Evolutionary conservation across 2,329 filamentous ascomycete genomes (phyloP), one percentile per base, ranked within the genome.

Genomic region (Ophidiomyces ophidiicola): DNA sequence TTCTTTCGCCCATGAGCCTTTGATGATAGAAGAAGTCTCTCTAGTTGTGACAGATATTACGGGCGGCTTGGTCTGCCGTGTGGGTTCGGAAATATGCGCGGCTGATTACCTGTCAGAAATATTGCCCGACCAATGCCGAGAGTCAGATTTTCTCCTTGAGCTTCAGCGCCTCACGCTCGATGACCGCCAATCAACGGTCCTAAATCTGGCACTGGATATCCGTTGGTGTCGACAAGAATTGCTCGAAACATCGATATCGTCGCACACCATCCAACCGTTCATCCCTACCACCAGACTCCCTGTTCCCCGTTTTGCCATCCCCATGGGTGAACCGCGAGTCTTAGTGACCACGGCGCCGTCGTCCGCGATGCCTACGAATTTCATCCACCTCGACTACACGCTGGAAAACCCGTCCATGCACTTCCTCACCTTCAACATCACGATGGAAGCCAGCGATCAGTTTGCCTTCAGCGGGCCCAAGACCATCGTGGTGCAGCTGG

Each of bases 331-430:
- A 56, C 90, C 90, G 1, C 78, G 90, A 41, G 86, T 94, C 1
- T 73, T 94, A 3, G 67, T 68, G 40, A 64, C 68, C 0, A 62
- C 63, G 2, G 52, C 49, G 1, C 43, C 56, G 2, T 68, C 65
- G 0, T 44, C 43, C 10, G 46, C 44, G 11, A 43, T 59, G 15
- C 41, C 57, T 0, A 58, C 56, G 5, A 18, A 25, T 2, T 43
- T 65, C 32, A 54, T 65, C 25, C 60, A 74, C 34, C 61, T 78
- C 26, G 62, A 71, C 44, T 81, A 81, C 55, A 84, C 77, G 3
- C 76, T 98, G 41, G 90, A 98, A 62, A 98, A 98, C 56, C 82
- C 87, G 0, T 94, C 88, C 0, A 81, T 78, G 57, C 90, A 98
- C 58, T 92, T 94, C 61, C 72, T 98, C 35, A 94, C 87, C 0